Evolutionary conservation across 1,139 yeast genomes (phyloP), one percentile per base, ranked within the genome.

Genomic region (Scheffersomyces titani): DNA sequence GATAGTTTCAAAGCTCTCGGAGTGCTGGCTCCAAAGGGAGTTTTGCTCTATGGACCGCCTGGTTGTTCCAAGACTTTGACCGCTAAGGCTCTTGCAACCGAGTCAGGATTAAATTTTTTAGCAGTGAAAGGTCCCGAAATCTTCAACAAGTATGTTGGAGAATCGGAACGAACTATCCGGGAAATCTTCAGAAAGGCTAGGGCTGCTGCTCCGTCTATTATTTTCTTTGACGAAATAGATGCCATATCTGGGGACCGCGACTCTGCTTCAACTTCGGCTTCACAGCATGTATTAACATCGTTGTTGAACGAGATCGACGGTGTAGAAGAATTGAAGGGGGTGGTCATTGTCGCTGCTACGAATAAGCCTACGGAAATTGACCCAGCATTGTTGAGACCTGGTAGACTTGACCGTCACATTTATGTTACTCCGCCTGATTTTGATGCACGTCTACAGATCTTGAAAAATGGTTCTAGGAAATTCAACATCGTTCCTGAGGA

Each of bases 51-150:
- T 70, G 98, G 98, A 0, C 98, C 98, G 0, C 98, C 98, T 0
- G 98, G 98, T 6, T 93, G 98, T 74, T 92, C 98, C 6, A 93
- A 93, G 67, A 93, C 98, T 0, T 75, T 93, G 58, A 91, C 97
- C 0, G 98, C 98, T 1, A 93, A 93, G 69, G 98, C 98, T 0
- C 75, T 93, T 46, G 98, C 98, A 0, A 90, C 97, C 0, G 98
- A 93, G 72, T 90, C 97, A 1, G 98, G 97, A 0, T 82, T 93
- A 55, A 93, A 93, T 66, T 93, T 93, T 69, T 72, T 93, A 58
- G 97, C 98, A 0, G 97, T 93, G 11, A 93, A 93, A 71, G 98
- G 98, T 0, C 98, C 98, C 0, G 98, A 93, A 69, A 85, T 93
- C 19, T 91, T 93, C 71, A 92, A 92, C 74, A 93, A 93, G 70